Conservation (phyloP, 169 alveolate species). For the Plasmodium chabaudi region DNA sequence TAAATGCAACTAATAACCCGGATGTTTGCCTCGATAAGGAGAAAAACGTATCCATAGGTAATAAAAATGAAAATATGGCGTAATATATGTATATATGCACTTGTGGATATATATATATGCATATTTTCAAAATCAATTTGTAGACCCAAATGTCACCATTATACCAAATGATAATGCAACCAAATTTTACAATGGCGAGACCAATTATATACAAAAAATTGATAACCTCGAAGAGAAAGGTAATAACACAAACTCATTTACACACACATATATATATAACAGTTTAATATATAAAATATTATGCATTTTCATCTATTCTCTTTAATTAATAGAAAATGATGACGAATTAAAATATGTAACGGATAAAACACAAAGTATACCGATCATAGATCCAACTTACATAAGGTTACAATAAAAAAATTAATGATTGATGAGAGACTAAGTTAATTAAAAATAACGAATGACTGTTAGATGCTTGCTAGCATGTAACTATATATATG, state of each 20-base stretch:
- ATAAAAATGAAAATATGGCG: not conserved
- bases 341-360: slow-evolving; percentile 25
- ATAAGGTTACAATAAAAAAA: slow-evolving; percentile 27
- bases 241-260: not conserved
- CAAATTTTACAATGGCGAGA: slow-evolving; percentile 9
- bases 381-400: slow-evolving; percentile 37
- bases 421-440: not conserved
- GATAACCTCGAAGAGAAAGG: slow-evolving; percentile 63
- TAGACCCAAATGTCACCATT: slow-evolving; percentile 2
- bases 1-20: not conserved
- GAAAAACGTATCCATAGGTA: slow-evolving; percentile 2
- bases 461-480: not conserved
- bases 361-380: not conserved
- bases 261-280: too few species aligned
- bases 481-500: not conserved
- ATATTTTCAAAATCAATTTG: not conserved
- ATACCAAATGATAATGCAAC: slow-evolving; percentile 15
- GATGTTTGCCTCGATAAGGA: not conserved
- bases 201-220: slow-evolving; percentile 30
- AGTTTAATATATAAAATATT: too few species aligned
- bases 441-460: not conserved
- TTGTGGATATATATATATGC: slow-evolving; percentile 1
- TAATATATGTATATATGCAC: not conserved
- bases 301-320: too few species aligned
- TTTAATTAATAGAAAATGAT: slow-evolving; percentile 13